Conservation (phyloP, 2,329 filamentous ascomycete genomes). For the Penicillium sp. region DNA sequence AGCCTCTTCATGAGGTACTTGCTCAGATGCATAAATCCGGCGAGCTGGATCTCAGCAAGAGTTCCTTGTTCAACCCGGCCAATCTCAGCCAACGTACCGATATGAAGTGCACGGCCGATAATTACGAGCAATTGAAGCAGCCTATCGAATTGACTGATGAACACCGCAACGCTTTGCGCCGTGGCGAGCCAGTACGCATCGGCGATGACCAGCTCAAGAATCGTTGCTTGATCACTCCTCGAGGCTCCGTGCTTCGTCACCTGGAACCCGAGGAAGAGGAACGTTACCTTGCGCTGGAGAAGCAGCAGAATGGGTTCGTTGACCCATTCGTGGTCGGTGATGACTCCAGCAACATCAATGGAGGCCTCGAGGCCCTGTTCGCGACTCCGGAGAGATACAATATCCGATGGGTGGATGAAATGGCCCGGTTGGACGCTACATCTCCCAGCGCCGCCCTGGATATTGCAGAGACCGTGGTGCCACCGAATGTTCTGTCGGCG, state of each 20-base stretch:
- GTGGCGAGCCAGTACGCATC: conserved; percentile 41
- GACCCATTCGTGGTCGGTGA: conserved; percentile 39
- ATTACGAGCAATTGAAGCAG: conserved; percentile 39
- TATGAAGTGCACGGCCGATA: conserved; percentile 40
- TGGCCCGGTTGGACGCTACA: conserved; percentile 24
- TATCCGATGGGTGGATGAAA: conserved; percentile 43
- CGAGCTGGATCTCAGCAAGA: conserved; percentile 35
- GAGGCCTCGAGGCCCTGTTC: conserved; percentile 44
- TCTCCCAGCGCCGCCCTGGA: conserved; percentile 23
- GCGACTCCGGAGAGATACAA: conserved; percentile 45
- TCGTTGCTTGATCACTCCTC: conserved; percentile 44
- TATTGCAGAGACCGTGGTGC: conserved; percentile 23
- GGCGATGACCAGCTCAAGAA: conserved; percentile 38
- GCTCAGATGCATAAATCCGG: conserved; percentile 39
- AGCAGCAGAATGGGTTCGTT: conserved; percentile 28
- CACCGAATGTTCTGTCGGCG: conserved; percentile 38
- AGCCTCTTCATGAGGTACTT: conserved; percentile 36
- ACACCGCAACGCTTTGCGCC: conserved; percentile 40
- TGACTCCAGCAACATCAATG: conserved; percentile 43
- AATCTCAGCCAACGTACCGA: conserved; percentile 41
- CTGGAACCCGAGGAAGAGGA: conserved; percentile 45
- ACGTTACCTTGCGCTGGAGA: conserved; percentile 44
- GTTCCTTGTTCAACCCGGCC: conserved; percentile 40
- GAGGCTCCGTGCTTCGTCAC: conserved; percentile 44
- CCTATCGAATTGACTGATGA: conserved; percentile 41